Evolutionary conservation across 306 rosid genomes (phyloP), one percentile per base, ranked within the genome.

Genomic region (Arachis stenosperma): DNA sequence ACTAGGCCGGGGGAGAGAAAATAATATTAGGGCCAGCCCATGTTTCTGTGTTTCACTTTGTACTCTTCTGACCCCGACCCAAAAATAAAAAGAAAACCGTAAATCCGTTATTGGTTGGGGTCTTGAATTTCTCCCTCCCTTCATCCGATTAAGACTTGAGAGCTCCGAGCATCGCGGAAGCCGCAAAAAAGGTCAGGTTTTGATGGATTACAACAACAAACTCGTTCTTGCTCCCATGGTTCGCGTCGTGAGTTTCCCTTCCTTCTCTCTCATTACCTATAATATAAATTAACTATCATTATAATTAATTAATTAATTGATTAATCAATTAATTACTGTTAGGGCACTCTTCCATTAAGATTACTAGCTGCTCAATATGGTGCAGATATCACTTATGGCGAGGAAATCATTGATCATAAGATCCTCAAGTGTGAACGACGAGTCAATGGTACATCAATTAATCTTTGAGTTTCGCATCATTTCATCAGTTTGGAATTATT

Each of bases 141-240:
- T 7, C 14, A 8, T 51, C 57, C 3, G 13, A 39, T 30, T 22
- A 22, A 22, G 27, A 22, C 3, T 13, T 61, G 17, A 8, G 60
- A 22, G 48, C 36, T 17, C 29, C 22, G 5, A 58, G 54, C 30
- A 52, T 12, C 71, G 9, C 2, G 54, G 15, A 36, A 57, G 71
- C 41, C 69, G 55, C 71, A 61, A 48, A 44, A 42, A 48, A 44
- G 36, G 63, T 71, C 61, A 42, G 63, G 39, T 9, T 33, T 63
- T 59, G 67, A 93, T 93, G 98, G 96, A 93, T 5, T 93, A 93
- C 85, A 53, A 67, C 69, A 93, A 90, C 80, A 90, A 88, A 71
- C 80, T 81, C 57, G 83, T 93, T 65, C 98, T 93, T 8, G 97
- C 98, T 84, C 98, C 98, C 9, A 93, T 93, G 98, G 97, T 93